Conservation (phyloP, 139 green algal genomes). For the Auxenochlorella pyrenoidosa region DNA sequence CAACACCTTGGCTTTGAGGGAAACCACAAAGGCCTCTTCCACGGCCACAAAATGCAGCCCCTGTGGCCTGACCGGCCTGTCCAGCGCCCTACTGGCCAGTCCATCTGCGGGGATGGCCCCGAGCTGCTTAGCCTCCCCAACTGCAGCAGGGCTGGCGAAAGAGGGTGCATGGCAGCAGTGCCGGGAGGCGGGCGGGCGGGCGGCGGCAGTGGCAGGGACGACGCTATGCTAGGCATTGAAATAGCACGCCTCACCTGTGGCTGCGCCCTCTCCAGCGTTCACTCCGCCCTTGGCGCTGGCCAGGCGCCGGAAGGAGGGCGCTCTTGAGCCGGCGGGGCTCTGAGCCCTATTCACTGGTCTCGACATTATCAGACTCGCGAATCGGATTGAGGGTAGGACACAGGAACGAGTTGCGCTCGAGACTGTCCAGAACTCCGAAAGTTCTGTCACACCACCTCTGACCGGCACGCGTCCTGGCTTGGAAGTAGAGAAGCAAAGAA, state of each 20-base stretch:
- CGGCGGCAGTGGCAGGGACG: background rate
- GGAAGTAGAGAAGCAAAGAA: too few species aligned
- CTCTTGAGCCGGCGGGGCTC: too few species aligned
- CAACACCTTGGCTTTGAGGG: background rate
- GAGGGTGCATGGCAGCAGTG: background rate
- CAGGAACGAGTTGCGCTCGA: too few species aligned
- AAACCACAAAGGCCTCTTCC: background rate
- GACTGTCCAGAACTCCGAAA: too few species aligned
- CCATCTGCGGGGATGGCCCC: too few species aligned
- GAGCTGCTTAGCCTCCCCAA: too few species aligned
- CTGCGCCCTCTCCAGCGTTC: too few species aligned
- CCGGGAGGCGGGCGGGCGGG: background rate
- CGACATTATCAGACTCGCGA: too few species aligned
- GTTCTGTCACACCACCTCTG: too few species aligned
- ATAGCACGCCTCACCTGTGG: background rate
- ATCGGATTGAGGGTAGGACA: too few species aligned
- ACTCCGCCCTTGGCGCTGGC: background rate
- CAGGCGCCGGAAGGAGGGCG: background rate
- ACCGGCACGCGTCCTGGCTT: too few species aligned
- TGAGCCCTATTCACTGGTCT: too few species aligned
- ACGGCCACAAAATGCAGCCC: background rate
- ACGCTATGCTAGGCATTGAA: background rate
- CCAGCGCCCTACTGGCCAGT: background rate
- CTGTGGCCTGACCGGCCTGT: background rate
- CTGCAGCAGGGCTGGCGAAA: background rate